Conservation (phyloP, 345 rosid genomes). For the Bruguiera sexangula region DNA sequence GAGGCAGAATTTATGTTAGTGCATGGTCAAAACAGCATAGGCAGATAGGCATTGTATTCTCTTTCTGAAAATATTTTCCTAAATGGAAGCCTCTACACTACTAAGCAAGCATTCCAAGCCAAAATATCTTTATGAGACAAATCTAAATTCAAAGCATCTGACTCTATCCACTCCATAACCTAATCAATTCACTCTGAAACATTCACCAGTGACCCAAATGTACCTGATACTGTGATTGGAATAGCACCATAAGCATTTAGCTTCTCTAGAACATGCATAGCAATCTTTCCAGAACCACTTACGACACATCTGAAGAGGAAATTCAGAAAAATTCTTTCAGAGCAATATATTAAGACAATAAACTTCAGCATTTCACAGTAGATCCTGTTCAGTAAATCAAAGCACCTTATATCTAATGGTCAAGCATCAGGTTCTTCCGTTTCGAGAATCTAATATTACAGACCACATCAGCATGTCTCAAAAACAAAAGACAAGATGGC, state of each 20-base stretch:
- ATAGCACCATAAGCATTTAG: slow-evolving; percentile 91
- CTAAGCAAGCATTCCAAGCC: slow-evolving; percentile 5
- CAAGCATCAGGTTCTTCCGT: not conserved
- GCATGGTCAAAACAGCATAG: not conserved
- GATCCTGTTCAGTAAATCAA: not conserved
- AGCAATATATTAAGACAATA: slow-evolving; percentile 6
- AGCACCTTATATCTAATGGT: not conserved
- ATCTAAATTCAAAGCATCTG: too few species aligned
- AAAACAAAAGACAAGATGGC: slow-evolving; percentile 7
- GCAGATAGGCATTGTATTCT: slow-evolving; percentile 7
- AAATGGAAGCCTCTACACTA: not conserved
- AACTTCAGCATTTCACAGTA: not conserved
- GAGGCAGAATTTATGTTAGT: too few species aligned
- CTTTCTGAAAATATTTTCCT: not conserved
- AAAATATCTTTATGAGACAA: not conserved
- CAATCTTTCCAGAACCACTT: slow-evolving; percentile 98
- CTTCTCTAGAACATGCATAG: slow-evolving; percentile 97
- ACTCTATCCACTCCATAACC: too few species aligned
- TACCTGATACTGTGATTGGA: slow-evolving; percentile 92
- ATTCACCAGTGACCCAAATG: slow-evolving; percentile 7
- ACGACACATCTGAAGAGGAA: slow-evolving; percentile 68
- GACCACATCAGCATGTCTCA: not conserved
- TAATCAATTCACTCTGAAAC: not conserved
- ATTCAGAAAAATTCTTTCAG: slow-evolving; percentile 13
- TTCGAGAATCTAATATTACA: slow-evolving; percentile 6